phyloP scores from a whole-genome alignment of 2,329 filamentous ascomycete genomes.

The Pyrenochaeta sp. region DNA sequence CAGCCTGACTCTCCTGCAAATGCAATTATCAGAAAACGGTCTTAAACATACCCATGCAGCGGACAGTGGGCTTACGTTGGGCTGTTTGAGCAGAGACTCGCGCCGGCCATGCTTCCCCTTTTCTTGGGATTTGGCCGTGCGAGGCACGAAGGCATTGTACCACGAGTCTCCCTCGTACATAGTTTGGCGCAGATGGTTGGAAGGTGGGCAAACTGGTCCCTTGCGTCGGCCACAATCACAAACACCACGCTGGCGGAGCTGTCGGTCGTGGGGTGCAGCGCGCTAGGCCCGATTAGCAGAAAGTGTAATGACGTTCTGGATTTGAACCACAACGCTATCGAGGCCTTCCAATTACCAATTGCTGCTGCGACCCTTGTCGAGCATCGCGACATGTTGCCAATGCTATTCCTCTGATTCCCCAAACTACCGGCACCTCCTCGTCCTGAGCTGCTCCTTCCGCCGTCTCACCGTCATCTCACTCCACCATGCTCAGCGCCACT shows the following conservation, averaged over 20 bases:
- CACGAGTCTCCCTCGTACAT: slow-evolving; percentile 84
- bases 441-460: slow-evolving; percentile 6
- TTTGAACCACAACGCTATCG: slow-evolving; percentile 6
- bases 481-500: slow-evolving; percentile 43
- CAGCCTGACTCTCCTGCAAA: slow-evolving; percentile 63
- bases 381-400: slow-evolving; percentile 13
- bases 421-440: background rate
- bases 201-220: slow-evolving; percentile 1
- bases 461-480: slow-evolving; percentile 9
- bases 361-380: slow-evolving; percentile 1
- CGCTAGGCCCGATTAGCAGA: slow-evolving; percentile 5
- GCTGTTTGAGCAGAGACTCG: slow-evolving; percentile 70
- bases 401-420: slow-evolving; percentile 22
- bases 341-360: slow-evolving; percentile 21
- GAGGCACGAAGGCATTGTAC: slow-evolving; percentile 77
- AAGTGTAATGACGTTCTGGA: slow-evolving; percentile 30
- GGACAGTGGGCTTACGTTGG: slow-evolving; percentile 55
- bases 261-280: slow-evolving; percentile 1
- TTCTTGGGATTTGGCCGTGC: slow-evolving; percentile 56
- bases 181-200: slow-evolving; percentile 8
- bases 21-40: slow-evolving; percentile 51
- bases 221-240: slow-evolving; percentile 4
- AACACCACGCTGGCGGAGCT: slow-evolving; percentile 2
- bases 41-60: slow-evolving; percentile 43
- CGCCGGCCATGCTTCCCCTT: slow-evolving; percentile 67